Conservation (phyloP, 441 rosid genomes). For the Erodium moschatum region DNA sequence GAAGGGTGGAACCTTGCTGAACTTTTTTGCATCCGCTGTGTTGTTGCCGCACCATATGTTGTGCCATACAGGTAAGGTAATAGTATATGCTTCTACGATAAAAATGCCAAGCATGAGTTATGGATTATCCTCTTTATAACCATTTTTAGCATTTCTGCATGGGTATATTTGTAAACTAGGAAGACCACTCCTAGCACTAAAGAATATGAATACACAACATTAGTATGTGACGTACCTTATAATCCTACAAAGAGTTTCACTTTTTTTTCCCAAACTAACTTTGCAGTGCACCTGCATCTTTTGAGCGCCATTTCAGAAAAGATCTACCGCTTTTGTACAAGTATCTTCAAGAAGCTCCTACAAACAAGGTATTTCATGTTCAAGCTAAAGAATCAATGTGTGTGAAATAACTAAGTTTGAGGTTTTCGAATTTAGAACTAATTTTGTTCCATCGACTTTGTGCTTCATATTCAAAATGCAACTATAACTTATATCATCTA, state of each 20-base stretch:
- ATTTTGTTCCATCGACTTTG: not conserved
- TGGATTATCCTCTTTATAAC: not conserved
- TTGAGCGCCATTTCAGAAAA: constrained; percentile 50
- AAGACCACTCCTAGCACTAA: not conserved
- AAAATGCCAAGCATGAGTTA: not conserved
- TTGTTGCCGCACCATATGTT: constrained; percentile 86
- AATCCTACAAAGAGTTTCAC: not conserved
- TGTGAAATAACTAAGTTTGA: not conserved
- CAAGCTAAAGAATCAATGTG: not conserved
- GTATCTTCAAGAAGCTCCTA: constrained; percentile 64
- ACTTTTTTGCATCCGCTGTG: constrained; percentile 54
- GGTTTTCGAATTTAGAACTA: not conserved
- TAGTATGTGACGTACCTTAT: not conserved
- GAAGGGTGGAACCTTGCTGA: constrained; percentile 98
- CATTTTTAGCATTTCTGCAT: not conserved
- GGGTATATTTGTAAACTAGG: not conserved
- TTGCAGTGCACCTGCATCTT: constrained; percentile 68
- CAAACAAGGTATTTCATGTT: constrained; percentile 39
- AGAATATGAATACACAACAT: constrained; percentile 1
- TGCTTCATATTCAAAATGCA: not conserved
- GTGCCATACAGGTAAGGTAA: constrained; percentile 72
- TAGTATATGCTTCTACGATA: not conserved
- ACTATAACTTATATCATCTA: not conserved
- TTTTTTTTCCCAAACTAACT: constrained; percentile 4
- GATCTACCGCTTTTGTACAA: constrained; percentile 54